phyloP scores from a whole-genome alignment of 768 basidiomycete genomes.

The Astraeus odoratus region DNA sequence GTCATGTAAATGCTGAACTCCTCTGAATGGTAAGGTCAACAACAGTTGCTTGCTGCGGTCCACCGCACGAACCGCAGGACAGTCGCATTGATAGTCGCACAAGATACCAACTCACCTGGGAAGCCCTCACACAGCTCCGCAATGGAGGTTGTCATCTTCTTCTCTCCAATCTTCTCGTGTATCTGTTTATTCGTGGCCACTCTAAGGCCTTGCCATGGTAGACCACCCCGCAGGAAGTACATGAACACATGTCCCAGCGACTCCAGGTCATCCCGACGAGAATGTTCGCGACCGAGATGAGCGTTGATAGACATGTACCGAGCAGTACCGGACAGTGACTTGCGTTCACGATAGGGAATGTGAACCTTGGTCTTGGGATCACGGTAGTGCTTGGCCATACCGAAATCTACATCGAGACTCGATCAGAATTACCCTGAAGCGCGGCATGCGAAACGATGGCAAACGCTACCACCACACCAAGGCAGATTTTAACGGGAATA shows the following conservation, averaged over 20 bases:
- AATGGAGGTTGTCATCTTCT: constrained; percentile 92
- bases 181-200: constrained; percentile 99
- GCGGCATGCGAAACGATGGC: neutral
- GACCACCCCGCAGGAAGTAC: constrained; percentile 94
- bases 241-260: constrained; percentile 98
- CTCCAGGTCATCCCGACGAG: constrained; percentile 92
- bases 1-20: constrained; percentile 99
- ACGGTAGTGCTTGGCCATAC: constrained; percentile 99
- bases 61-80: neutral
- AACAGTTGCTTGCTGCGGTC: neutral
- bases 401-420: constrained; percentile 62
- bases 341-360: constrained; percentile 98
- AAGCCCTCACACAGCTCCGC: constrained; percentile 93
- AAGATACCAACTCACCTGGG: constrained; percentile 51
- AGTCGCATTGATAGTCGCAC: constrained; percentile 1
- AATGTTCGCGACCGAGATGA: constrained; percentile 92
- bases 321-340: constrained; percentile 92
- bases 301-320: constrained; percentile 99
- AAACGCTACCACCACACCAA: neutral
- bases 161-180: constrained; percentile 99
- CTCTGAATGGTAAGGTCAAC: no score
- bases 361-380: constrained; percentile 97
- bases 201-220: constrained; percentile 97
- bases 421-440: constrained; percentile 7
- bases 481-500: neutral